phyloP scores from a whole-genome alignment of 805 yeast genomes.

The Candida qinlingensis region DNA sequence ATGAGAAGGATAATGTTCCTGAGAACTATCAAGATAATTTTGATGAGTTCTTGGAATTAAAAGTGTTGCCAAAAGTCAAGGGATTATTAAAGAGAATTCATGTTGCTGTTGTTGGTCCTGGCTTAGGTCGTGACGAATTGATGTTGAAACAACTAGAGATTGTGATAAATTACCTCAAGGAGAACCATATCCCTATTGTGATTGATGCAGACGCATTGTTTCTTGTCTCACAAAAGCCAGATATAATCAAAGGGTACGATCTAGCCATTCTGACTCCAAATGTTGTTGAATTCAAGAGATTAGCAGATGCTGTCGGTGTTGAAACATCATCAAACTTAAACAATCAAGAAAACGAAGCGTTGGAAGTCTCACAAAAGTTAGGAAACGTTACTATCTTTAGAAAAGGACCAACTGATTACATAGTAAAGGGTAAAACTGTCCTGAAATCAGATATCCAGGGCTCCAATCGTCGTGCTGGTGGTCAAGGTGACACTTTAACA shows the following conservation, averaged over 20 bases:
- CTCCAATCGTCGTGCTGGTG: constrained; percentile 80
- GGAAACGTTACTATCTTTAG: constrained; percentile 60
- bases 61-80: constrained; percentile 51
- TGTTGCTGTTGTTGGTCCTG: constrained; percentile 87
- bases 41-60: constrained; percentile 31
- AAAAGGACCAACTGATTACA: constrained; percentile 67
- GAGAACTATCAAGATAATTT: constrained; percentile 8
- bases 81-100: constrained; percentile 62
- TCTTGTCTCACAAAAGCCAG: constrained; percentile 54
- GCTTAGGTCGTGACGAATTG: constrained; percentile 75
- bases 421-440: constrained; percentile 43
- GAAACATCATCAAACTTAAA: constrained; percentile 6
- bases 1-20: constrained; percentile 33
- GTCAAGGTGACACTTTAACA: constrained; percentile 92
- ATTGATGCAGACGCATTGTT: constrained; percentile 89
- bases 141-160: constrained; percentile 59
- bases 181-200: constrained; percentile 61
- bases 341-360: constrained; percentile 23
- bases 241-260: constrained; percentile 45
- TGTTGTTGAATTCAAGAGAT: constrained; percentile 72
- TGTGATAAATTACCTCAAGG: constrained; percentile 49
- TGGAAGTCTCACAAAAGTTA: constrained; percentile 41
- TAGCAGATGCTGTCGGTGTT: constrained; percentile 46
- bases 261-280: constrained; percentile 84
- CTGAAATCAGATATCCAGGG: constrained; percentile 50